A percentile compares a stretch with the other conserved stretches of the same genome.
phyloP scores from a whole-genome alignment of 2,329 filamentous ascomycete species.

The Colletotrichum viniferum region DNA sequence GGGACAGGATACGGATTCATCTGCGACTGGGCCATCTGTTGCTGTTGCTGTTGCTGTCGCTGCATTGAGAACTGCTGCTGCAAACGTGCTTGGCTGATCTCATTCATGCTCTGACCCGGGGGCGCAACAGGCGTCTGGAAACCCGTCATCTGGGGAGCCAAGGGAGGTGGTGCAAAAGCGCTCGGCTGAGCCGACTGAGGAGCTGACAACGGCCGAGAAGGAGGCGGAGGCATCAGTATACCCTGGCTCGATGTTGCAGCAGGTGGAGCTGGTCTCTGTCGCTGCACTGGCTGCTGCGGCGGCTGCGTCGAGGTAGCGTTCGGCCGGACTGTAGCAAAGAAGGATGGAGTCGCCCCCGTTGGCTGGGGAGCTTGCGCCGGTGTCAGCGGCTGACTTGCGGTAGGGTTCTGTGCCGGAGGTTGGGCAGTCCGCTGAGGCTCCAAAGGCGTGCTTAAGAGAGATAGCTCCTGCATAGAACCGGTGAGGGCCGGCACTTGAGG shows the following conservation, averaged over 20 bases:
- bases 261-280: conserved; percentile 49
- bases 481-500: conserved; percentile 58
- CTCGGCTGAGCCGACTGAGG: conserved; percentile 81
- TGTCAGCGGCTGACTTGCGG: conserved; percentile 34
- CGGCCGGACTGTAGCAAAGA: conserved; percentile 51
- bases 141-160: conserved; percentile 90
- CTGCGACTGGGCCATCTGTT: conserved; percentile 42
- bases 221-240: conserved; percentile 76
- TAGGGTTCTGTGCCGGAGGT: conserved; percentile 28
- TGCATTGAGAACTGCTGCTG: conserved; percentile 65
- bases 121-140: conserved; percentile 67
- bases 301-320: conserved; percentile 13
- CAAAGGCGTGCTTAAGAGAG: conserved; percentile 56
- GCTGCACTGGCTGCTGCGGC: conserved; percentile 32
- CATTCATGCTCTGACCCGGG: conserved; percentile 77
- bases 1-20: conserved; percentile 39
- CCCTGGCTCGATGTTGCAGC: conserved; percentile 58
- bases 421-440: conserved; percentile 46
- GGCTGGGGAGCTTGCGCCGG: conserved; percentile 46
- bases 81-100: conserved; percentile 69
- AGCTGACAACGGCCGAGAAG: conserved; percentile 82
- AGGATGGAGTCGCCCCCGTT: conserved; percentile 61
- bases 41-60: conserved; percentile 41
- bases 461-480: conserved; percentile 68
- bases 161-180: conserved; percentile 72